phyloP scores from a whole-genome alignment of 257 asterid genomes.

The Avicennia marina region DNA sequence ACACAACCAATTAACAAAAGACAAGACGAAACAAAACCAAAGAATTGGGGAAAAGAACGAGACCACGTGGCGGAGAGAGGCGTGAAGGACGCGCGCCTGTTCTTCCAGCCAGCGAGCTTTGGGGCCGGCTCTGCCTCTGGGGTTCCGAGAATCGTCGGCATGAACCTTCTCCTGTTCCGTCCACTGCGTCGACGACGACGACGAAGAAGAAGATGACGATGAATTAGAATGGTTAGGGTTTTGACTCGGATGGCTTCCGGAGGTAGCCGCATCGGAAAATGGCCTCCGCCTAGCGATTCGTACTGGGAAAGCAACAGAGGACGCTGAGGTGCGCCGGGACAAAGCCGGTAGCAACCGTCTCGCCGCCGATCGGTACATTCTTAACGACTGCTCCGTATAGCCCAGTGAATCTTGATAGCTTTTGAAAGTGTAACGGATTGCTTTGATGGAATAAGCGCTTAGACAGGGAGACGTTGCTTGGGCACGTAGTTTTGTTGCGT shows the following conservation, averaged over 20 bases:
- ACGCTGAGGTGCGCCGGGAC: background rate
- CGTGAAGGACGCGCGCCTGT: conserved; percentile 77
- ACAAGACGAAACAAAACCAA: background rate
- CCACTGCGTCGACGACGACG: background rate
- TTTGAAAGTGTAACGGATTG: too few relatives aligned
- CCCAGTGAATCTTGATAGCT: too few relatives aligned
- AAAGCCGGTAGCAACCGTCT: conserved; percentile 15
- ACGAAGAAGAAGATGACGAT: background rate
- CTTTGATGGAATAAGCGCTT: background rate
- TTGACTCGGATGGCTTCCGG: background rate
- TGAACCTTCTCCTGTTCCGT: background rate
- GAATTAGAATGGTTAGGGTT: background rate
- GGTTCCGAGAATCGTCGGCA: conserved; percentile 6
- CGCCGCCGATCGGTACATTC: conserved; percentile 19
- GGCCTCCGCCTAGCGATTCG: background rate
- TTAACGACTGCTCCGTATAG: background rate
- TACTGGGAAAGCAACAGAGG: background rate
- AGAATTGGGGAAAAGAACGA: conserved; percentile 2
- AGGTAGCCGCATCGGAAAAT: background rate
- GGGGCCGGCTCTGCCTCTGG: conserved; percentile 31
- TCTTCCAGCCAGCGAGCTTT: conserved; percentile 65
- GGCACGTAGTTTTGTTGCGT: too few relatives aligned
- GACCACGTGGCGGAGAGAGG: conserved; percentile 82
- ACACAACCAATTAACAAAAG: background rate
- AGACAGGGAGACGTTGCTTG: too few relatives aligned